Conservation (phyloP, 495 filamentous ascomycete genomes). For the Chaetomium cochliodes region DNA sequence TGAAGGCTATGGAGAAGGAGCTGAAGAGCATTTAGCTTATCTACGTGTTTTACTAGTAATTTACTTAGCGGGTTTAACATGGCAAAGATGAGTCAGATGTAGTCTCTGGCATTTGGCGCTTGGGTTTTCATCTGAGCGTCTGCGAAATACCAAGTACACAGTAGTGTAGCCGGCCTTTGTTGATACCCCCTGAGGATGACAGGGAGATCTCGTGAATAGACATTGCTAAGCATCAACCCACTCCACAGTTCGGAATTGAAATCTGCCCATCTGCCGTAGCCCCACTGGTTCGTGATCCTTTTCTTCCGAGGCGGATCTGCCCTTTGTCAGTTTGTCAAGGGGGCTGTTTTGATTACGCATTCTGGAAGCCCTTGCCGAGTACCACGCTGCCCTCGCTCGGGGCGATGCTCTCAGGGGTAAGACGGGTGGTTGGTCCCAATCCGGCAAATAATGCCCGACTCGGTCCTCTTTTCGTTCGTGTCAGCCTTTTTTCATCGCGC, state of each 20-base stretch:
- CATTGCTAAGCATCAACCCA: neutral
- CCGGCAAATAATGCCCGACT: neutral
- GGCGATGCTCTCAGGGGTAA: conserved; percentile 3
- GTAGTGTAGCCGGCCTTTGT: too few species aligned
- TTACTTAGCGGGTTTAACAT: too few species aligned
- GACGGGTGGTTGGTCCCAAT: conserved; percentile 1
- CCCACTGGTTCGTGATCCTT: neutral
- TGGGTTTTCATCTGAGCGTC: neutral
- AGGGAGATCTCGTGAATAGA: neutral
- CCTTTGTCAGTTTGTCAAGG: neutral
- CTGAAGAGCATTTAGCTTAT: conserved; percentile 25
- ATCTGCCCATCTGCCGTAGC: neutral
- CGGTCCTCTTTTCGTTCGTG: neutral
- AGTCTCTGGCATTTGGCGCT: neutral
- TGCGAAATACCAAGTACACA: neutral
- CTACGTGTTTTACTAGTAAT: neutral
- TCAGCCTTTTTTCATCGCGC: conserved; percentile 3
- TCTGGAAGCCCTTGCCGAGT: neutral
- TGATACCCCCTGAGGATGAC: conserved; percentile 13
- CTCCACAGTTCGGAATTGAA: neutral
- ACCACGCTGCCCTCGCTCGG: neutral
- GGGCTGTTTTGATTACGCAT: neutral
- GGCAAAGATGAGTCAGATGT: too few species aligned
- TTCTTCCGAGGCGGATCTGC: neutral
- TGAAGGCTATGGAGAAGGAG: conserved; percentile 66